Evolutionary conservation across 2,329 filamentous ascomycete species (phyloP).

Genomic region (Trichoderma sp.): DNA sequence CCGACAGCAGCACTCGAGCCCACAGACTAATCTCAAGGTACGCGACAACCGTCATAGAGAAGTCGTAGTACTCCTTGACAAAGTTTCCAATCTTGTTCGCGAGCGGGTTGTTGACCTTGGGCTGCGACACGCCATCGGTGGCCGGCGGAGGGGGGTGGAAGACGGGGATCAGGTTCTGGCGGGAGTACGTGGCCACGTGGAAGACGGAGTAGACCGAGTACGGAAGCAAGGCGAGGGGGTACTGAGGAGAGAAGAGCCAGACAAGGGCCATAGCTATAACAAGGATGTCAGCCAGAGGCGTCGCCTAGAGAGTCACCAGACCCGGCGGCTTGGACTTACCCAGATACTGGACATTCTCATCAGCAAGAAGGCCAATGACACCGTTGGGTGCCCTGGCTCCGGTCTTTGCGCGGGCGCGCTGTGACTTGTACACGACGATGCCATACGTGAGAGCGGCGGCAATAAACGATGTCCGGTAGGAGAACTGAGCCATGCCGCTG

Average conservation of each 20-base stretch:
- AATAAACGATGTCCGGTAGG: constrained; percentile 88
- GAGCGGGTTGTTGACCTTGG: constrained; percentile 57
- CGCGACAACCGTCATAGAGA: constrained; percentile 91
- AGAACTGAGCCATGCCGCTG: constrained; percentile 73
- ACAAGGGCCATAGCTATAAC: constrained; percentile 82
- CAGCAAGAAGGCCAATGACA: constrained; percentile 67
- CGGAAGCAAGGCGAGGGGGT: constrained; percentile 85
- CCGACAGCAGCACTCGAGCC: constrained; percentile 77
- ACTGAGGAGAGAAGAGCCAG: constrained; percentile 90
- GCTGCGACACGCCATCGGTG: constrained; percentile 56
- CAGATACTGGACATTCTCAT: constrained; percentile 98
- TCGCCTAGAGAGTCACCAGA: too few relatives aligned
- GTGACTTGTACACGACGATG: constrained; percentile 98
- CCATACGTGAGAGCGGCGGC: constrained; percentile 91
- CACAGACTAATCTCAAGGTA: constrained; percentile 85
- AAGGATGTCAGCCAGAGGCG: not conserved
- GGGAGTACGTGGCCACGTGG: constrained; percentile 96
- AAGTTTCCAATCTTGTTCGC: constrained; percentile 87
- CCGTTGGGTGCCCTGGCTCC: constrained; percentile 64
- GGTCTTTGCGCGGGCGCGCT: constrained; percentile 79
- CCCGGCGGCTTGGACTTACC: constrained; percentile 57
- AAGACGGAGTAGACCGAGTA: constrained; percentile 98
- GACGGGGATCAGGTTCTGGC: constrained; percentile 88
- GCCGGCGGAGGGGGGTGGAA: constrained; percentile 68
- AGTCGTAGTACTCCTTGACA: constrained; percentile 97